phyloP scores from a whole-genome alignment of 2,329 filamentous ascomycete species.

The Dactylella cylindrospora region DNA sequence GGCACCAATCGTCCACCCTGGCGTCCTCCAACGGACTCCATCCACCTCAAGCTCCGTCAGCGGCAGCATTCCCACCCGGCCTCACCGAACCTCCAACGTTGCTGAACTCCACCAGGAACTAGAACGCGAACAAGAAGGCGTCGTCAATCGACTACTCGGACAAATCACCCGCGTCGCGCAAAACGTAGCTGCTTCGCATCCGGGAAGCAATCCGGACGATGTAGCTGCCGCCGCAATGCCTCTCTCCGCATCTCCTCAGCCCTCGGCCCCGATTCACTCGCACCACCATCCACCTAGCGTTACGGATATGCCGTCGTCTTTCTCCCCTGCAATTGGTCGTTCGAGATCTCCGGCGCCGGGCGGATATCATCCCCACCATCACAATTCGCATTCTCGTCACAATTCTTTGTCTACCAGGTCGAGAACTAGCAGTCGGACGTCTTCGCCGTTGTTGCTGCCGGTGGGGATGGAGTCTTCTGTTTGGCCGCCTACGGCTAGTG shows the following conservation, averaged over 20 bases:
- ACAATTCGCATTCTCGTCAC: conserved; percentile 54
- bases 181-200: conserved; percentile 69
- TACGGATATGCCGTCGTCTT: conserved; percentile 50
- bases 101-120: conserved; percentile 49
- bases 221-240: conserved; percentile 53
- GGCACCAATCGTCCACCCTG: conserved; percentile 14
- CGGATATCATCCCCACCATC: conserved; percentile 41
- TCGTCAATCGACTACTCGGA: conserved; percentile 67
- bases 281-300: conserved; percentile 48
- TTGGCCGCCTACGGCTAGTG: conserved; percentile 58
- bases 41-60: conserved; percentile 40
- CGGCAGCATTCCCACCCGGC: conserved; percentile 23
- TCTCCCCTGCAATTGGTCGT: conserved; percentile 55
- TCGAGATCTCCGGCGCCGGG: conserved; percentile 56
- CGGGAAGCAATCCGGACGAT: conserved; percentile 56
- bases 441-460: conserved; percentile 62
- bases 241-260: conserved; percentile 53
- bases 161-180: conserved; percentile 66
- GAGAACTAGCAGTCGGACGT: conserved; percentile 61
- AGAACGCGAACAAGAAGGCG: conserved; percentile 49
- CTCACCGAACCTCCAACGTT: conserved; percentile 42
- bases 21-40: conserved; percentile 20
- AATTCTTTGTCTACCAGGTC: conserved; percentile 56
- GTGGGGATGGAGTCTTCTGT: conserved; percentile 60
- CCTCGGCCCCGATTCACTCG: conserved; percentile 53